These are phyloP conservation scores for Fusarium mexicanum DNA, from an alignment of 2,329 filamentous ascomycete genomes.

Conservation along the genomic window DNA sequence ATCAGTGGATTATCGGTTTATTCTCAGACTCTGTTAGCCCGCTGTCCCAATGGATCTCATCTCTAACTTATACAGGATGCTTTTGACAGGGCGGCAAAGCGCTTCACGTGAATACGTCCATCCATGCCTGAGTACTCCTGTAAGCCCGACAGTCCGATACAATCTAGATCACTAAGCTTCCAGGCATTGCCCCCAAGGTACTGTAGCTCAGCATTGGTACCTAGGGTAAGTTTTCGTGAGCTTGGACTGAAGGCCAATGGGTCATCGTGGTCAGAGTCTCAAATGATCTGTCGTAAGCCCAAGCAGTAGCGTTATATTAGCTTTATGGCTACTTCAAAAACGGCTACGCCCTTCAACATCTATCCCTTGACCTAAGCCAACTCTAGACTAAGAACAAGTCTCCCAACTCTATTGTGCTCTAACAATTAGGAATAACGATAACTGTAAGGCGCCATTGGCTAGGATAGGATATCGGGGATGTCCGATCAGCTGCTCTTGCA, in stretches of 20 bases:
- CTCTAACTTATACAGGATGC: too few species aligned
- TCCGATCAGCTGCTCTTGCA: not conserved
- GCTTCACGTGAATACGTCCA: accelerated
- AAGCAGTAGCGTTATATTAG: not conserved
- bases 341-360: not conserved
- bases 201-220: too few species aligned
- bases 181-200: too few species aligned
- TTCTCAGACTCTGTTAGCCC: too few species aligned
- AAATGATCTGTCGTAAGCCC: not conserved
- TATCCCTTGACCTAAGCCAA: not conserved
- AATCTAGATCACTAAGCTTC: too few species aligned
- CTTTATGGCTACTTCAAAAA: not conserved
- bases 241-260: too few species aligned
- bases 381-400: not conserved
- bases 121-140: too few species aligned
- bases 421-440: not conserved
- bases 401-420: not conserved
- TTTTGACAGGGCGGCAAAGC: too few species aligned
- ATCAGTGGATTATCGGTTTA: too few species aligned
- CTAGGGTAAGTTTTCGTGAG: too few species aligned
- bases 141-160: too few species aligned
- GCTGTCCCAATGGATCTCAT: too few species aligned
- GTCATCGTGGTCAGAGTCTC: not conserved
- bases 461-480: not conserved
- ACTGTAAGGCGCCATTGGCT: not conserved